Evolutionary conservation across 1,284 basidiomycete species (phyloP), one percentile per base, ranked within the genome.

Genomic region (Pterula multifida): DNA sequence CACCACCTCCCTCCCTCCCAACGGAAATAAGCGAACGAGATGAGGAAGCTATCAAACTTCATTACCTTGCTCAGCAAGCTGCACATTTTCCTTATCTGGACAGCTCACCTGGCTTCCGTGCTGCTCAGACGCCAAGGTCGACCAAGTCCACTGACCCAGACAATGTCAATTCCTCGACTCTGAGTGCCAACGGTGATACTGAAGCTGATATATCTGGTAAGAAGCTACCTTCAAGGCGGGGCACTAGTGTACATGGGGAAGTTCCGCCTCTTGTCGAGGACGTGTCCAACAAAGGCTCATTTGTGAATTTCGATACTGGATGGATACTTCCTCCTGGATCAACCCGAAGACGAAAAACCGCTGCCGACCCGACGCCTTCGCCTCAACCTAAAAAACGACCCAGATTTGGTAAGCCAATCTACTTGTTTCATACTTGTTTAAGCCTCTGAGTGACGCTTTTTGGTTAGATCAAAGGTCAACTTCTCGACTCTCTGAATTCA

Each of bases 321-420:
- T 96, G 92, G 92, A 90, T 95, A 15, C 66, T 95, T 15, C 88
- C 90, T 6, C 70, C 57, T 79, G 6, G 88, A 84, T 25, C 75
- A 78, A 44, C 77, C 78, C 56, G 68, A 4, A 55, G 71, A 4
- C 75, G 78, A 42, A 67, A 66, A 36, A 63, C 61, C 13, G 50
- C 62, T 6, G 53, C 65, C 22, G 71, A 69, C 36, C 72, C 62
- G 3, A 42, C 36, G 23, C 26, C 26, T 19, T 24, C 55, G 11
- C 60, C 64, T 13, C 50, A 67, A 21, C 73, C 73, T 1, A 57
- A 62, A 13, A 50, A 45, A 42, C 45, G 42, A 26, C 48, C 21
- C 22, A 45, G 17, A n/a, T 9, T 42, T 17, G 39, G 39, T 42
- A 17, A 22, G 39, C 32, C 32, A 11, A 35, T 11, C 32, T 42